Conservation (phyloP, 2,329 filamentous ascomycete genomes). For the Paecilomyces variotii region DNA sequence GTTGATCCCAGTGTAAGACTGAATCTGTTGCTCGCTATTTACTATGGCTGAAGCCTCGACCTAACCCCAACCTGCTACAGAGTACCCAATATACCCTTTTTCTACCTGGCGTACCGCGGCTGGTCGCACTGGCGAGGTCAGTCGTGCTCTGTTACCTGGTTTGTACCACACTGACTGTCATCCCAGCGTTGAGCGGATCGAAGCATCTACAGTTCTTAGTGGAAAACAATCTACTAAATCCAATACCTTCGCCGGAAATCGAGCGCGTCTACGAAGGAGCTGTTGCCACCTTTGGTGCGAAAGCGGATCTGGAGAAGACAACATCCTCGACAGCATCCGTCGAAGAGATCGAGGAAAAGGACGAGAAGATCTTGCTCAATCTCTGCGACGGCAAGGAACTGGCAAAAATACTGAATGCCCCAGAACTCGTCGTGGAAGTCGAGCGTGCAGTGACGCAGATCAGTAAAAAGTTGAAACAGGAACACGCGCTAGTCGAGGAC, state of each 20-base stretch:
- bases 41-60: neutral
- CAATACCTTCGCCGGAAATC: conserved; percentile 59
- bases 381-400: conserved; percentile 48
- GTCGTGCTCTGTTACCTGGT: conserved; percentile 13
- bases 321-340: conserved; percentile 18
- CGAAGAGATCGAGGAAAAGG: conserved; percentile 29
- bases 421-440: conserved; percentile 63
- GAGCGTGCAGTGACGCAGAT: conserved; percentile 72
- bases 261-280: conserved; percentile 62
- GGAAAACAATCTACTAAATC: conserved; percentile 60
- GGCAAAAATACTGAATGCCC: conserved; percentile 56
- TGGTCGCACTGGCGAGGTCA: conserved; percentile 78
- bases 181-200: conserved; percentile 69
- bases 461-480: conserved; percentile 28
- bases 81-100: conserved; percentile 90
- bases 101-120: conserved; percentile 82
- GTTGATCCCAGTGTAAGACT: conserved; percentile 70
- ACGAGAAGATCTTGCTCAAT: conserved; percentile 39
- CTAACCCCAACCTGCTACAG: conserved; percentile 37
- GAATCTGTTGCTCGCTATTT: conserved; percentile 2
- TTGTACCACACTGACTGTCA: conserved; percentile 7
- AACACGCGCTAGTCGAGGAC: conserved; percentile 13
- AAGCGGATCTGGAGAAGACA: conserved; percentile 19
- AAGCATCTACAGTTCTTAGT: conserved; percentile 77
- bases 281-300: conserved; percentile 23